Evolutionary conservation across 192 early-diverging fungal genomes (phyloP).

Genomic region (Linnemannia elongata): DNA sequence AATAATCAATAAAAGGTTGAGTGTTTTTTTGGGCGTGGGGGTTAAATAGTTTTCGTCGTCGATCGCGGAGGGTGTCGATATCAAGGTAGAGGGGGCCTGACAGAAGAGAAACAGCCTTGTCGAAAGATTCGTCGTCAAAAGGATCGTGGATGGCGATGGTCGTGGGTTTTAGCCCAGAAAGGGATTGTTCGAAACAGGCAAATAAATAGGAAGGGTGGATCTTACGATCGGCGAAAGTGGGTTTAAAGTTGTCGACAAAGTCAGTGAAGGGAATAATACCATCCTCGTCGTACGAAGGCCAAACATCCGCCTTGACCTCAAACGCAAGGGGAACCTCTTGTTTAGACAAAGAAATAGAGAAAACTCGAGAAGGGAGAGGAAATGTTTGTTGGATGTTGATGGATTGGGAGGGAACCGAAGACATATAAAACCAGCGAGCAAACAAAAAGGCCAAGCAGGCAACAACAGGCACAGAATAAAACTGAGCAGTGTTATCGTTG

Average conservation of each 20-base stretch:
- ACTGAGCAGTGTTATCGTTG: neutral
- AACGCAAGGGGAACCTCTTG: neutral
- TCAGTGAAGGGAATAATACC: neutral
- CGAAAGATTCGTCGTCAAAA: neutral
- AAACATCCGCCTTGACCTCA: neutral
- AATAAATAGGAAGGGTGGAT: neutral
- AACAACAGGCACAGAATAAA: neutral
- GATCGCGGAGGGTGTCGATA: neutral
- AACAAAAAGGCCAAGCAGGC: neutral
- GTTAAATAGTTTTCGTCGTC: neutral
- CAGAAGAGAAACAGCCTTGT: neutral
- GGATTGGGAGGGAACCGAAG: neutral
- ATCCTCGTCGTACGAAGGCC: slow-evolving; percentile 19
- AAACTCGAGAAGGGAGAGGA: neutral
- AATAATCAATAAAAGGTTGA: neutral
- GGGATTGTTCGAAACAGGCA: neutral
- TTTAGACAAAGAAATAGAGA: neutral
- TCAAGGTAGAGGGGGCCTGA: neutral
- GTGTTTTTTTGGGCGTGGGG: neutral
- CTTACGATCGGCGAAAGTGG: neutral
- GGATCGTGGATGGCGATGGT: neutral
- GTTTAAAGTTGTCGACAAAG: neutral
- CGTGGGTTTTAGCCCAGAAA: neutral
- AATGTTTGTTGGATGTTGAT: neutral
- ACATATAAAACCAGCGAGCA: neutral